A percentile compares a stretch with the other conserved stretches of the same genome.
Evolutionary conservation across 108 stramenopile genomes (phyloP).

Genomic region (Chaetoceros tenuissimus): DNA sequence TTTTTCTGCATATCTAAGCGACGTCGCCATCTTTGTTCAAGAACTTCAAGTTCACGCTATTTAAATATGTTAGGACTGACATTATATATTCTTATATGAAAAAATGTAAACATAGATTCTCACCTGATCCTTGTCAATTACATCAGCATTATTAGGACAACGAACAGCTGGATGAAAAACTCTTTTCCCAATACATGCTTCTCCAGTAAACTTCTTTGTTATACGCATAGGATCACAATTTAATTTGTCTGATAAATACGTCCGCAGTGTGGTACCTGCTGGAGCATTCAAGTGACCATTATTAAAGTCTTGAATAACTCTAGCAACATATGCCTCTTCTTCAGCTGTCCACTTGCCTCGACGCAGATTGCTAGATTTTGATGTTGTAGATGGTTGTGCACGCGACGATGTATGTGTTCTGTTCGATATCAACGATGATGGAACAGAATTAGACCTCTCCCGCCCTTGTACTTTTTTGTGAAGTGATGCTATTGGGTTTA

Average conservation of each 20-base stretch:
- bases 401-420: too few species aligned
- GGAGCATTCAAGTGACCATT: conserved; percentile 86
- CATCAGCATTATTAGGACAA: conserved; percentile 35
- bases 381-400: neutral
- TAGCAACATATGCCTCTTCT: conserved; percentile 90
- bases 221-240: conserved; percentile 99
- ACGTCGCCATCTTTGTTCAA: conserved; percentile 62
- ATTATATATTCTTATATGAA: too few species aligned
- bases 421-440: too few species aligned
- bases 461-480: too few species aligned
- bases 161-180: conserved; percentile 76
- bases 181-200: conserved; percentile 89
- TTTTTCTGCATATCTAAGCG: conserved; percentile 69
- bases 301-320: conserved; percentile 92
- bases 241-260: conserved; percentile 90
- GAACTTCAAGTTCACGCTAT: conserved; percentile 53
- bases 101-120: conserved; percentile 11
- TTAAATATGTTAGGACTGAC: conserved; percentile 1
- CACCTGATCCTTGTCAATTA: conserved; percentile 69
- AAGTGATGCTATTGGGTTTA: too few species aligned
- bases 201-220: conserved; percentile 98
- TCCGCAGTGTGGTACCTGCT: conserved; percentile 91
- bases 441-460: too few species aligned
- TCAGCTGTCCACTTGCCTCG: conserved; percentile 92
- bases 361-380: conserved; percentile 30